phyloP scores from a whole-genome alignment of 352 stramenopile genomes.

The Globisporangium splendens region DNA sequence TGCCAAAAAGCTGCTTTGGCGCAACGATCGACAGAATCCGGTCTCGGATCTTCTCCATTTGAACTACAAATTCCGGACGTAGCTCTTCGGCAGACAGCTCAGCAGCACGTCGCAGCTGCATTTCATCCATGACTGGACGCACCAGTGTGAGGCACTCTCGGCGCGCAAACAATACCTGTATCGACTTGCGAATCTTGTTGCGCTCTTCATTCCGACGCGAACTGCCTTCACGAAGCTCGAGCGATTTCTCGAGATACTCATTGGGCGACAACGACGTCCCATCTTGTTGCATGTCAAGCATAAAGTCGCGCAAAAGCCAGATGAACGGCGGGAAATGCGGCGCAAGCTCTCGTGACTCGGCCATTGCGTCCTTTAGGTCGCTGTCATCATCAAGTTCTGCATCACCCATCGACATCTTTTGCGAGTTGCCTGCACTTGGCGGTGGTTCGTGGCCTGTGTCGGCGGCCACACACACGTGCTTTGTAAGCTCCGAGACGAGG shows the following conservation, averaged over 20 bases:
- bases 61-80: slow-evolving; percentile 70
- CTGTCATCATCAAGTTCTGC: slow-evolving; percentile 5
- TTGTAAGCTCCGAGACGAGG: slow-evolving; percentile 83
- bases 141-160: slow-evolving; percentile 79
- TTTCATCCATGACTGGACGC: slow-evolving; percentile 67
- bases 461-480: slow-evolving; percentile 72
- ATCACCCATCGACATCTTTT: background rate
- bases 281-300: slow-evolving; percentile 75
- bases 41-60: slow-evolving; percentile 57
- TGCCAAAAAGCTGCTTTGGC: slow-evolving; percentile 67
- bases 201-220: slow-evolving; percentile 57
- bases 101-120: slow-evolving; percentile 50
- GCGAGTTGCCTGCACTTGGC: background rate
- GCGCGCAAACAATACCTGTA: slow-evolving; percentile 68
- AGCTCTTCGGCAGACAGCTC: slow-evolving; percentile 49
- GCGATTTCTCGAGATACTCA: slow-evolving; percentile 75
- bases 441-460: slow-evolving; percentile 15
- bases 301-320: slow-evolving; percentile 80
- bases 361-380: slow-evolving; percentile 26
- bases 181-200: slow-evolving; percentile 61
- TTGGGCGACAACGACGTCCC: slow-evolving; percentile 54
- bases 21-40: slow-evolving; percentile 44
- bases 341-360: slow-evolving; percentile 51
- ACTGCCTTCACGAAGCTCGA: slow-evolving; percentile 45
- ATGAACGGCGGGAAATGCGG: slow-evolving; percentile 82